Conservation (phyloP, 345 rosid genomes). For the Citropsis articulata region DNA sequence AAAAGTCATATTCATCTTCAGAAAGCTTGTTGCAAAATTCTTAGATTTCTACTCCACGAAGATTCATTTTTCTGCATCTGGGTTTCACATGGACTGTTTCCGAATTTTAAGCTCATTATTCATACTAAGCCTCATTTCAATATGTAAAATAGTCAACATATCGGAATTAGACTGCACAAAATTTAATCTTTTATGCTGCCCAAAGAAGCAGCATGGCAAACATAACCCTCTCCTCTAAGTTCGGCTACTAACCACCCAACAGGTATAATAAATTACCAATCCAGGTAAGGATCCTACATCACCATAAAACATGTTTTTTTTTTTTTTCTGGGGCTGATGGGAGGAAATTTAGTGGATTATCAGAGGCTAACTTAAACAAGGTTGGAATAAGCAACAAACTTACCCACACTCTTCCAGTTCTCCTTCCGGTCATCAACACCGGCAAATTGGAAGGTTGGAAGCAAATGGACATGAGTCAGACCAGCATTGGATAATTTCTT, state of each 20-base stretch:
- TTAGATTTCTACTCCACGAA: not conserved
- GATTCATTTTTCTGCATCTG: not conserved
- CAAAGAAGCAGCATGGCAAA: not conserved
- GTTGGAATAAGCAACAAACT: slow-evolving; percentile 9
- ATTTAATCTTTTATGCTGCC: not conserved
- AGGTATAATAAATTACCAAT: not conserved
- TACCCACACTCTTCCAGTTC: slow-evolving; percentile 85
- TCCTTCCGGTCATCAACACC: slow-evolving; percentile 79
- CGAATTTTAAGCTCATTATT: not conserved
- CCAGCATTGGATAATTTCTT: slow-evolving; percentile 85
- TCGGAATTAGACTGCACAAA: not conserved
- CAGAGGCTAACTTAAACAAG: not conserved
- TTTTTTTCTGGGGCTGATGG: not conserved
- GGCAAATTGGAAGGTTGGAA: slow-evolving; percentile 87
- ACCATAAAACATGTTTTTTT: not conserved
- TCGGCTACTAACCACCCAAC: not conserved
- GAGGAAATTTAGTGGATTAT: not conserved
- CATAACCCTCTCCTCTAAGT: not conserved
- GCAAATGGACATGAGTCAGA: slow-evolving; percentile 81
- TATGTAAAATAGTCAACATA: not conserved
- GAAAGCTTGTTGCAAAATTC: not conserved
- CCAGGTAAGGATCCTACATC: not conserved
- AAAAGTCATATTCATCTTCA: slow-evolving; percentile 1
- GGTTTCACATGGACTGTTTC: not conserved
- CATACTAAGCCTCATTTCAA: not conserved